These are phyloP conservation scores for Plasmodium gallinaceum DNA, from an alignment of 169 alveolate species.

Conservation along the genomic window DNA sequence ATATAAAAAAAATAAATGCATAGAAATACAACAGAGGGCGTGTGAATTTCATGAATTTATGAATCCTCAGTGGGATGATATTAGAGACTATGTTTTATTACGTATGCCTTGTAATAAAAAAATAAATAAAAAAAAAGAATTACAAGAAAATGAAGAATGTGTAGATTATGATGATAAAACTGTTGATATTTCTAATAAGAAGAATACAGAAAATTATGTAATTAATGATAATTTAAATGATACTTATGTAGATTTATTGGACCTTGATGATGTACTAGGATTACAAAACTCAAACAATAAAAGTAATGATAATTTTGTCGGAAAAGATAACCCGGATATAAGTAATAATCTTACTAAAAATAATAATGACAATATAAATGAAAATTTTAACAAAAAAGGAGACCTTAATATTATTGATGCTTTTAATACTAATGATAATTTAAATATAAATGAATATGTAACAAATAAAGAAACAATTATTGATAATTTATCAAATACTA, in stretches of 20 bases:
- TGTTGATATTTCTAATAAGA: background rate
- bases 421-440: background rate
- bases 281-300: conserved; percentile 21
- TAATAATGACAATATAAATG: background rate
- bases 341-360: background rate
- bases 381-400: background rate
- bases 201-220: conserved; percentile 1
- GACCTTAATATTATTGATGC: conserved; percentile 14
- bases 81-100: conserved; percentile 44
- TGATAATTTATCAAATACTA: background rate
- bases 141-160: conserved; percentile 5
- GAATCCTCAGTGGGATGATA: conserved; percentile 71
- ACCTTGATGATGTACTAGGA: conserved; percentile 71
- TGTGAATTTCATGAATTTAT: conserved; percentile 82
- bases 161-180: conserved; percentile 12
- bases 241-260: conserved; percentile 38
- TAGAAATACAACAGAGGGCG: conserved; percentile 88
- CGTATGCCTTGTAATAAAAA: conserved; percentile 63
- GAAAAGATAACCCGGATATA: conserved; percentile 7
- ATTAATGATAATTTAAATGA: background rate
- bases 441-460: background rate
- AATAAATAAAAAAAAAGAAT: conserved; percentile 17
- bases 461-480: conserved; percentile 2
- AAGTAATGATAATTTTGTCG: background rate
- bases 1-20: conserved; percentile 80